phyloP scores from a whole-genome alignment of 2,329 filamentous ascomycete genomes.

The Sporothrix inflata region DNA sequence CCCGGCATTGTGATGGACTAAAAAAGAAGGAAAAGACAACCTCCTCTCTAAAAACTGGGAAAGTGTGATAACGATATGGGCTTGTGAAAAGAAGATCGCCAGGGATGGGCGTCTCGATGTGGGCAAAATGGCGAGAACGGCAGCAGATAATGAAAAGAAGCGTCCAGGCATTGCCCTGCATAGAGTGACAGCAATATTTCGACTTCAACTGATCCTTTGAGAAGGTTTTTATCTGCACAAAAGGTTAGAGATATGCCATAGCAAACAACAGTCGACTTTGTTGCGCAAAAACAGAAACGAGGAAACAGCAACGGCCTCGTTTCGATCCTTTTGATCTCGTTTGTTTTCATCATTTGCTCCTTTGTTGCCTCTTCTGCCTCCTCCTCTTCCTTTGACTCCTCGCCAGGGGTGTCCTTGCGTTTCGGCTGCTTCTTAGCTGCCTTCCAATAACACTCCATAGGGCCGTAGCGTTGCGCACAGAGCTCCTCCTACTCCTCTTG shows the following conservation, averaged over 20 bases:
- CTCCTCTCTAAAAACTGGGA: not conserved
- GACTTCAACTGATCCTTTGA: not conserved
- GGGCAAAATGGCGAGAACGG: not conserved
- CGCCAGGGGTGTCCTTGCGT: not conserved
- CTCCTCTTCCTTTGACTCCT: not conserved
- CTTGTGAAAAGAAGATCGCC: not conserved
- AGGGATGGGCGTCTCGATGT: not conserved
- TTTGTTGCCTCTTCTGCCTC: no score
- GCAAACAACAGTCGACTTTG: no score
- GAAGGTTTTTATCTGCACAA: not conserved
- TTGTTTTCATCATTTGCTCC: no score
- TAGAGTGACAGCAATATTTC: not conserved
- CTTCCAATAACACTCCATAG: not conserved
- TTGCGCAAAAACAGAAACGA: no score
- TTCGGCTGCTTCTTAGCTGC: not conserved
- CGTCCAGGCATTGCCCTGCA: not conserved
- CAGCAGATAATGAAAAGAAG: not conserved
- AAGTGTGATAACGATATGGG: not conserved
- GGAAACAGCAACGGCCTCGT: no score
- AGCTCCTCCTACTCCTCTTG: not conserved
- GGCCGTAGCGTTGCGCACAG: constrained; percentile 1
- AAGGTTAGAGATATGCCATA: not conserved
- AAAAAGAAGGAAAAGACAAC: not conserved
- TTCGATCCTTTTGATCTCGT: no score
- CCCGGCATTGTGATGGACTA: not conserved